Conservation (phyloP, 2,329 filamentous ascomycete species). For the Penicillium sp. region DNA sequence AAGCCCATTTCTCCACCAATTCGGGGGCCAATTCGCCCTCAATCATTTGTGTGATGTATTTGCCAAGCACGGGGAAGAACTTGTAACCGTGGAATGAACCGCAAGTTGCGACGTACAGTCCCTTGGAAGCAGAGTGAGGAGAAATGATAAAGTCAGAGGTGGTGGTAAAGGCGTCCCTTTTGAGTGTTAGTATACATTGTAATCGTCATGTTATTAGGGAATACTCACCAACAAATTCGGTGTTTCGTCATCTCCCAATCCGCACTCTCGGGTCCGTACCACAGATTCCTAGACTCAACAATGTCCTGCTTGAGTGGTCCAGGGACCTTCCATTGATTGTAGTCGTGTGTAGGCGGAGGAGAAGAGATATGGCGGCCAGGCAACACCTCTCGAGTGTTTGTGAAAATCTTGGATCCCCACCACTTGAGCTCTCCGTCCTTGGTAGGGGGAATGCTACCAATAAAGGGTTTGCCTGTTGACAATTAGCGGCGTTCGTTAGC, state of each 20-base stretch:
- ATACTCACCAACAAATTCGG: conserved; percentile 64
- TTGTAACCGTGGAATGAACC: conserved; percentile 32
- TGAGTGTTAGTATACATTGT: conserved; percentile 2
- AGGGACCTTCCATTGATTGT: conserved; percentile 63
- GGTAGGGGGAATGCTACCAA: conserved; percentile 58
- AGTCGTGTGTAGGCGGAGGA: conserved; percentile 55
- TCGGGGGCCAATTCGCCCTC: conserved; percentile 25
- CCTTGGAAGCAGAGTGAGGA: conserved; percentile 42
- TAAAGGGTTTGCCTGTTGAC: conserved; percentile 50
- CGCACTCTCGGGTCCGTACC: conserved; percentile 58
- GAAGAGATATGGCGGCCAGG: conserved; percentile 57
- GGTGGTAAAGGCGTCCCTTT: conserved; percentile 64
- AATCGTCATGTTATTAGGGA: not conserved
- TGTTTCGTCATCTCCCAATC: conserved; percentile 61
- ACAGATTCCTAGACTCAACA: conserved; percentile 54
- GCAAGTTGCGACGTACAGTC: conserved; percentile 43
- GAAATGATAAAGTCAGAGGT: conserved; percentile 54
- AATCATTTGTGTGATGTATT: conserved; percentile 29
- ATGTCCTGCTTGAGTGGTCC: conserved; percentile 58
- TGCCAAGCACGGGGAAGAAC: conserved; percentile 32
- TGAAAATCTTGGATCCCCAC: conserved; percentile 62
- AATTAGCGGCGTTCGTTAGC: conserved; percentile 23
- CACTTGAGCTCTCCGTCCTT: conserved; percentile 51
- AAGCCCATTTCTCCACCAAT: conserved; percentile 28
- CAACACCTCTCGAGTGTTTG: conserved; percentile 53